phyloP scores from a whole-genome alignment of 257 asterid species.

The Lycium ferocissimum region DNA sequence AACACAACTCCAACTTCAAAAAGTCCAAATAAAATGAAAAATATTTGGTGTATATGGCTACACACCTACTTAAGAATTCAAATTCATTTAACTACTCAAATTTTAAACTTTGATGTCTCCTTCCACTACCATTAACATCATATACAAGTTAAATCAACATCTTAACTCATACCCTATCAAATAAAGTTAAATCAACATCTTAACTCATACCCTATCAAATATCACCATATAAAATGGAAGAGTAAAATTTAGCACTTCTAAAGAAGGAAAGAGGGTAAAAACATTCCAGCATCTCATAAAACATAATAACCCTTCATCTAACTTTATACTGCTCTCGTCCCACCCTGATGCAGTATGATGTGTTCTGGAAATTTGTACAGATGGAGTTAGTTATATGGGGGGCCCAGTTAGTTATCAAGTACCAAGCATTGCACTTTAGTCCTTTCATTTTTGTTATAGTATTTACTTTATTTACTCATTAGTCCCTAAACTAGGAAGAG shows the following conservation, averaged over 20 bases:
- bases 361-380: too few species aligned
- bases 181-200: too few species aligned
- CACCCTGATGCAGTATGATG: conserved; percentile 11
- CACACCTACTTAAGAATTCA: not conserved
- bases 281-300: conserved; percentile 21
- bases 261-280: not conserved
- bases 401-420: too few species aligned
- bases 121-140: not conserved
- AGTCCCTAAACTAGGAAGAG: too few species aligned
- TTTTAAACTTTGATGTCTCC: not conserved
- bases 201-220: conserved; percentile 9
- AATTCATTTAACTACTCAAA: conserved; percentile 11
- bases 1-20: too few species aligned
- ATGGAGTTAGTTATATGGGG: too few species aligned
- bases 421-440: too few species aligned
- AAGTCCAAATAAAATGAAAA: too few species aligned
- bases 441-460: too few species aligned
- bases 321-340: not conserved
- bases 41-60: too few species aligned
- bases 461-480: too few species aligned
- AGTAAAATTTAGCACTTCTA: not conserved
- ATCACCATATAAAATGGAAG: conserved; percentile 6
- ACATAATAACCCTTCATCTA: not conserved
- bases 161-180: conserved; percentile 17
- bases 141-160: not conserved